These are phyloP conservation scores for Thermoascus crustaceus DNA, from an alignment of 2,329 filamentous ascomycete genomes.

Conservation along the genomic window DNA sequence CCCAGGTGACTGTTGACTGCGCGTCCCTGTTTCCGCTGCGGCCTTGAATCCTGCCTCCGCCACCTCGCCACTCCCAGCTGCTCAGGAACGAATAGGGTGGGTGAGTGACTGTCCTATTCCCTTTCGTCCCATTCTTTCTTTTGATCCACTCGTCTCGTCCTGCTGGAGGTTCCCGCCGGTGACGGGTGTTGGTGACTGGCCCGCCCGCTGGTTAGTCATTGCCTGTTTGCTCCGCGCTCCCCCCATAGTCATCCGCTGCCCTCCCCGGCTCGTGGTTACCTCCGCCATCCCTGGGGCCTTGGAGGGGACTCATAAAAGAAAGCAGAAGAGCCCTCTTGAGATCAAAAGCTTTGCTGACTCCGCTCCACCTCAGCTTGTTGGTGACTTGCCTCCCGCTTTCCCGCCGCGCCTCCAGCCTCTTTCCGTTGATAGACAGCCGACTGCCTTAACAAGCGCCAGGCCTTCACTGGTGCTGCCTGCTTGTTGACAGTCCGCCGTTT, in stretches of 20 bases:
- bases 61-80: too few species aligned
- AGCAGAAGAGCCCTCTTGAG: background rate
- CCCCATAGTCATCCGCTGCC: background rate
- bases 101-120: background rate
- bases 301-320: background rate
- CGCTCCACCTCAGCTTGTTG: background rate
- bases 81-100: too few species aligned
- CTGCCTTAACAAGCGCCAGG: constrained; percentile 8
- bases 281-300: background rate
- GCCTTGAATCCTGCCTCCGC: too few species aligned
- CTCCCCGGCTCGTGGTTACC: background rate
- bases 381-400: background rate
- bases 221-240: constrained; percentile 2
- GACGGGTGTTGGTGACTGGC: background rate
- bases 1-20: too few species aligned
- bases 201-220: background rate
- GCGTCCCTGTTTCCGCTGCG: too few species aligned
- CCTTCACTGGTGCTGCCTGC: constrained; percentile 21
- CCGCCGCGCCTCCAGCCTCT: background rate
- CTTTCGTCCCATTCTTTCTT: constrained; percentile 1
- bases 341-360: background rate
- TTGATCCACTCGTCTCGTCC: background rate
- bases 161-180: background rate
- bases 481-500: constrained; percentile 24
- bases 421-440: constrained; percentile 7